phyloP scores from a whole-genome alignment of 768 basidiomycete genomes.

The Lactarius trivialis region DNA sequence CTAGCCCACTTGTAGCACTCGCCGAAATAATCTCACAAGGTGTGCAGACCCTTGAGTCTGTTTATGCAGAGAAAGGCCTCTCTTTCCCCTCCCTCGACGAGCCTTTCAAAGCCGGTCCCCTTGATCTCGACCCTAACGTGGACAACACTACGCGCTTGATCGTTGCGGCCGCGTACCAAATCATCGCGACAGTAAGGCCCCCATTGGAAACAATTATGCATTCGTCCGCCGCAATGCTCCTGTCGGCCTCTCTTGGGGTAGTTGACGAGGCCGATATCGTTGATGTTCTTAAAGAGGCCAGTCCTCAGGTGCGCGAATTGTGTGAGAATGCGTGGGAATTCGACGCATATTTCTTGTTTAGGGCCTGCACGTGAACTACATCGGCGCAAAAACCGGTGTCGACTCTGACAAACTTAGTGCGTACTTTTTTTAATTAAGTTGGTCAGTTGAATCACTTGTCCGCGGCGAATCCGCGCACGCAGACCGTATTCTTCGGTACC shows the following conservation, averaged over 20 bases:
- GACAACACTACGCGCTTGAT: neutral
- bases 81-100: slow-evolving; percentile 12
- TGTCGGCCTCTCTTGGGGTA: neutral
- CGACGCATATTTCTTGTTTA: too few species aligned
- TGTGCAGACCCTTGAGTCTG: slow-evolving; percentile 6
- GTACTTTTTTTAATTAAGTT: too few species aligned
- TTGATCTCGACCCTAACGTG: neutral
- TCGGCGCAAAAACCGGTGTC: too few species aligned
- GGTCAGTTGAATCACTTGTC: neutral
- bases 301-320: too few species aligned
- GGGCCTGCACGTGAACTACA: slow-evolving; percentile 15
- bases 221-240: neutral
- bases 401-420: too few species aligned
- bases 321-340: too few species aligned
- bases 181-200: slow-evolving; percentile 6
- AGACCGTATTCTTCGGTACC: too few species aligned
- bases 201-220: slow-evolving; percentile 6
- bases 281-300: slow-evolving; percentile 6
- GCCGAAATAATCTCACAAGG: neutral
- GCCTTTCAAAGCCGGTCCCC: slow-evolving; percentile 7
- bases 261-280: slow-evolving; percentile 5
- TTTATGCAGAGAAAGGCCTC: neutral
- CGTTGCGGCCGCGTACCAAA: slow-evolving; percentile 8
- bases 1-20: too few species aligned
- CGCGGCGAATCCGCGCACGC: too few species aligned